Evolutionary conservation across 208 protist genomes (phyloP).

Genomic region (Trypanosoma congolense): DNA sequence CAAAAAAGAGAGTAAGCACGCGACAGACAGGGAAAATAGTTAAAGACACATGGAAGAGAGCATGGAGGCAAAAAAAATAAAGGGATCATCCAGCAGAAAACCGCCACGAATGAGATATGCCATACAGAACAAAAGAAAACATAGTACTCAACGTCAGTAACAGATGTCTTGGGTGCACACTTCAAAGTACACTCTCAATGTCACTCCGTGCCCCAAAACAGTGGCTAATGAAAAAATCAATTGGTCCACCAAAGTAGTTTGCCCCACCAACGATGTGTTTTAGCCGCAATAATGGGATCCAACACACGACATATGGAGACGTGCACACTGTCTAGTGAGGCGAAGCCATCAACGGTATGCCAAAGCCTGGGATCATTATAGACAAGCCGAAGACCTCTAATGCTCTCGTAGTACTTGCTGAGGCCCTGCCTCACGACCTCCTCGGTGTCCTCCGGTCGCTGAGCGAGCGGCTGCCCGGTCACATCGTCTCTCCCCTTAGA

Average conservation of each 20-base stretch:
- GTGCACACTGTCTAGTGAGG: slow-evolving; percentile 62
- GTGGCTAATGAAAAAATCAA: slow-evolving; percentile 13
- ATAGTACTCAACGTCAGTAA: too few species aligned
- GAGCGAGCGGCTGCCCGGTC: slow-evolving; percentile 86
- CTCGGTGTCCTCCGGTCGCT: slow-evolving; percentile 85
- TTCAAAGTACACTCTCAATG: too few species aligned
- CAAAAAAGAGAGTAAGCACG: too few species aligned
- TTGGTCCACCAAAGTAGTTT: slow-evolving; percentile 38
- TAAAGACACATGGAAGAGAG: too few species aligned
- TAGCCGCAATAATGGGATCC: slow-evolving; percentile 46
- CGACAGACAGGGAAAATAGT: too few species aligned
- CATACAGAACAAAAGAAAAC: too few species aligned
- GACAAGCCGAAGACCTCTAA: slow-evolving; percentile 65
- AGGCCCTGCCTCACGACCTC: slow-evolving; percentile 81
- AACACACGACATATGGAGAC: slow-evolving; percentile 70
- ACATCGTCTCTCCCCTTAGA: slow-evolving; percentile 83
- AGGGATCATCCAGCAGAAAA: too few species aligned
- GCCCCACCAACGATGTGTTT: slow-evolving; percentile 13
- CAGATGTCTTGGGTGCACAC: too few species aligned
- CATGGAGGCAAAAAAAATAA: too few species aligned
- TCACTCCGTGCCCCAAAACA: background rate
- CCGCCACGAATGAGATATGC: too few species aligned
- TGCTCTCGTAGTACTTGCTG: slow-evolving; percentile 64
- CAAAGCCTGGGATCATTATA: slow-evolving; percentile 52
- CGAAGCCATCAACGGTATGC: slow-evolving; percentile 55